Conservation (phyloP, 352 stramenopile genomes). For the Peronospora belbahrii region DNA sequence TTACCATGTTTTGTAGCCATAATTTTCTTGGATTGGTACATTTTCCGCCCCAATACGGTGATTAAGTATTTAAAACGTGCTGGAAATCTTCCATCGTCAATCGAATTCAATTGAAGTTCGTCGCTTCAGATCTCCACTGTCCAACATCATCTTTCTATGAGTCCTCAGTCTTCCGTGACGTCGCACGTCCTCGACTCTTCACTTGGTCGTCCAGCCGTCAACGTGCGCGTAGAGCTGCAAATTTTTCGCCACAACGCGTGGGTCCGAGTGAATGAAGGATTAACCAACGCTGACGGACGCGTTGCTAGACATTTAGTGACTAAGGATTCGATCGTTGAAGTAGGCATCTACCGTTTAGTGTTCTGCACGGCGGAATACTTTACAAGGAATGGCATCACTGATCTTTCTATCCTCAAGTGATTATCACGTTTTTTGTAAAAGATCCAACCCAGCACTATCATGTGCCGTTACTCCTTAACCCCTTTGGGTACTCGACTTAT, state of each 20-base stretch:
- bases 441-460: conserved; percentile 79
- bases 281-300: conserved; percentile 77
- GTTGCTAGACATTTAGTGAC: conserved; percentile 36
- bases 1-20: no score
- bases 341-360: conserved; percentile 68
- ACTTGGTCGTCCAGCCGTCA: conserved; percentile 51
- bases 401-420: conserved; percentile 87
- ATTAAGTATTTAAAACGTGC: no score
- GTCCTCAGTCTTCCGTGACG: conserved; percentile 65
- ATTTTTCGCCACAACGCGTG: conserved; percentile 25
- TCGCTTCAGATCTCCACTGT: conserved; percentile 13
- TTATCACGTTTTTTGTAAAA: conserved; percentile 72
- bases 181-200: conserved; percentile 86
- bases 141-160: conserved; percentile 25
- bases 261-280: conserved; percentile 35
- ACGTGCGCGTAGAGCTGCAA: conserved; percentile 69
- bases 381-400: conserved; percentile 38
- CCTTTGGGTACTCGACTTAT: conserved; percentile 88
- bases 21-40: no score
- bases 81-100: no score
- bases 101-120: no score
- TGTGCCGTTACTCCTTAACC: conserved; percentile 84
- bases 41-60: no score
- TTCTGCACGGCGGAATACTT: conserved; percentile 84
- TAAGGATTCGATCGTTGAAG: conserved; percentile 27